Base-by-base conservation (phyloP, 257 asterid species). In the Haberlea rhodopensis region DNA sequence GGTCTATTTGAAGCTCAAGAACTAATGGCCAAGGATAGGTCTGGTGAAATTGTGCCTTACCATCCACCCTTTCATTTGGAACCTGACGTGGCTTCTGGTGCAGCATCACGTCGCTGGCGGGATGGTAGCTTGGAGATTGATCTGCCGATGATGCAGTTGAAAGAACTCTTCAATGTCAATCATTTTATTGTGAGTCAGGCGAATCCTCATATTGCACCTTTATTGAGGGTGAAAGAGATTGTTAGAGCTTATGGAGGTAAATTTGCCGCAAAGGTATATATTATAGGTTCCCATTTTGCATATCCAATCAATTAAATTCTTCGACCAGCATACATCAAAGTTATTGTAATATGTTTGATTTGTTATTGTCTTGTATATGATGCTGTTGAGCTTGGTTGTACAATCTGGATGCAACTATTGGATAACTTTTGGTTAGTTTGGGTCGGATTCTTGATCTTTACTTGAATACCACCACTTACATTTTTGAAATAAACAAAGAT, bases 81-180 rank as follows among this genome's bases (percentile, higher is more conserved):
- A n/a, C 94, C 95, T 13, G 95, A 89, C 19, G 86, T 82, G 79
- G 71, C 71, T 73, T 75, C 95, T 15, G 78, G 81, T 19, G 68
- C 86, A 49, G 72, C 96, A 48, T 24, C 91, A 1, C 96, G 96
- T 3, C 80, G 91, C 9, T 92, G 99, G 99, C 85, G 99, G 62
- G 99, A 92, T 69, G 99, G 99, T 34, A 92, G 99, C 82, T 77
- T 92, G 87, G 97, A 92, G 94, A 79, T 86, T 26, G 97, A 92
- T 83, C 59, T 92, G 52, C 99, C 99, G 31, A 89, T 87, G 99
- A 85, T 89, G 94, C 97, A 90, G 78, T 75, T 94, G 81, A 94
- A 90, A 74, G 99, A 94, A 75, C 97, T 94, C 23, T 94, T 94
- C 65, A 94, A 94, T 62, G 97, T 94, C 58, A 94, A 90, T 64